phyloP scores from a whole-genome alignment of 225 moss, liverwort and hornwort genomes.

The Climacium dendroides region DNA sequence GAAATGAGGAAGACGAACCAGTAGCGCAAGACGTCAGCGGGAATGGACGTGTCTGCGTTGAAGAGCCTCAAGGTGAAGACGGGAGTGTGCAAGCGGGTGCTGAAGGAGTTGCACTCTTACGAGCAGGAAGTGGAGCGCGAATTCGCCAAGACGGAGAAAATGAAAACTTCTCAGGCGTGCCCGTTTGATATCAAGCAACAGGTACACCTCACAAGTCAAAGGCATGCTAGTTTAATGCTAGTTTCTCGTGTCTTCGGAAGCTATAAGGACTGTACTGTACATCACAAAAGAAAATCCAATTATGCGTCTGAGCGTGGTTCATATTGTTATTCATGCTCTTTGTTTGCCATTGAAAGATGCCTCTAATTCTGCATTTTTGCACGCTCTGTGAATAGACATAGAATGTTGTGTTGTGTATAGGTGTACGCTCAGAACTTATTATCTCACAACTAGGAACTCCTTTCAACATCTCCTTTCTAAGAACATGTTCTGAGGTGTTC shows the following conservation, averaged over 20 bases:
- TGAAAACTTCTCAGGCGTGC: conserved; percentile 49
- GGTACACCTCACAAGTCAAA: neutral
- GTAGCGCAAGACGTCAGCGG: neutral
- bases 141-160: conserved; percentile 43
- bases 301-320: neutral
- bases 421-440: too few relatives aligned
- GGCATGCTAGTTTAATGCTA: neutral
- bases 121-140: conserved; percentile 71
- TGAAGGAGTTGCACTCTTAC: conserved; percentile 73
- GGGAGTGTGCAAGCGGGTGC: conserved; percentile 58
- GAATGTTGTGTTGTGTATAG: neutral
- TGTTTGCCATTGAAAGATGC: neutral
- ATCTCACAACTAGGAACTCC: neutral
- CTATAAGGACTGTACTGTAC: neutral
- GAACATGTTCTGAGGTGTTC: neutral
- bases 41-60: conserved; percentile 27
- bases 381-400: neutral
- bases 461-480: neutral
- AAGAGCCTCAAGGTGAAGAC: conserved; percentile 69
- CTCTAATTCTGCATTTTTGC: neutral
- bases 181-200: conserved; percentile 77
- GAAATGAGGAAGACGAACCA: neutral
- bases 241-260: neutral
- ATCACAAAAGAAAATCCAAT: neutral
- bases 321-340: neutral